These are phyloP conservation scores for Alisma plantagoaquatica DNA, from an alignment of 106 monocot genomes.

Conservation along the genomic window DNA sequence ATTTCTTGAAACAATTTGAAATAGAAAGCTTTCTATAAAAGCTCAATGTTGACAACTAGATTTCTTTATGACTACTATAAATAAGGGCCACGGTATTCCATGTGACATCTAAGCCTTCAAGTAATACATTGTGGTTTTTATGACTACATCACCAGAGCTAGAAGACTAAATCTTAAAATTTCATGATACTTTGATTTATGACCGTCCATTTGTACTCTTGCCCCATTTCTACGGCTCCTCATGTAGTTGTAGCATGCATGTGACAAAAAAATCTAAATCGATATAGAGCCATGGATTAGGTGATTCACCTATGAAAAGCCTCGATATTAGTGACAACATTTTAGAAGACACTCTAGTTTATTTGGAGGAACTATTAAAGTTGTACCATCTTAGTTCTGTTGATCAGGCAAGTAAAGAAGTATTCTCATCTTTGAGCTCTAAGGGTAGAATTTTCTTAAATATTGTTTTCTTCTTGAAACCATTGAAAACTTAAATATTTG, in stretches of 20 bases:
- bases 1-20: too few species aligned
- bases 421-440: not conserved
- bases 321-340: slow-evolving; percentile 40
- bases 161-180: not conserved
- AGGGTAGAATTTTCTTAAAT: too few species aligned
- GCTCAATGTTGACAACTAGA: too few species aligned
- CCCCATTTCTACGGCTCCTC: slow-evolving; percentile 69
- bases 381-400: slow-evolving; percentile 68
- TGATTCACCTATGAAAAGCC: slow-evolving; percentile 3
- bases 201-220: slow-evolving; percentile 67
- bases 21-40: too few species aligned
- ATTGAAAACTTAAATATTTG: too few species aligned
- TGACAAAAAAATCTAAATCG: slow-evolving; percentile 17
- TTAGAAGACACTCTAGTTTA: slow-evolving; percentile 57
- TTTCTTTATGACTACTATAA: too few species aligned
- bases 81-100: too few species aligned
- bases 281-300: not conserved
- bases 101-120: too few species aligned
- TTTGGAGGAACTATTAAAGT: slow-evolving; percentile 59
- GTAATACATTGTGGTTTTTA: not conserved
- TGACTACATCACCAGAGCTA: not conserved
- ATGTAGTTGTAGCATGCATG: slow-evolving; percentile 52
- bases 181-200: not conserved
- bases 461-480: not conserved
- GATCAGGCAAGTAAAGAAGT: slow-evolving; percentile 41